phyloP scores from a whole-genome alignment of 2,329 filamentous ascomycete genomes.

The Claviceps africana region DNA sequence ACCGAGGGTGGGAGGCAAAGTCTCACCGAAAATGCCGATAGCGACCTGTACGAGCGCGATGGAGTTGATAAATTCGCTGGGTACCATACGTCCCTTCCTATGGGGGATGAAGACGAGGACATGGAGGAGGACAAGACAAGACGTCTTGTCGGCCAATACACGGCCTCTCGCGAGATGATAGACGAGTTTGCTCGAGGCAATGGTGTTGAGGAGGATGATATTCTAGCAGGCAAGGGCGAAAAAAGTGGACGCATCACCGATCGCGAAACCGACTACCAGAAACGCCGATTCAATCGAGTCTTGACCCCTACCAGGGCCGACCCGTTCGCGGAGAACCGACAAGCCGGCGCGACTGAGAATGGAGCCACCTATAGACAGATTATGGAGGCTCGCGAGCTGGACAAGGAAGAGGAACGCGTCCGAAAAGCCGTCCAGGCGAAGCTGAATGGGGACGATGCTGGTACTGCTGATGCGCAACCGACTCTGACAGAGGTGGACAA shows the following conservation, averaged over 20 bases:
- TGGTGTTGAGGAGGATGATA: slow-evolving; percentile 84
- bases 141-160: slow-evolving; percentile 87
- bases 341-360: slow-evolving; percentile 52
- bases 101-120: slow-evolving; percentile 62
- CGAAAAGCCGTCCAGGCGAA: slow-evolving; percentile 66
- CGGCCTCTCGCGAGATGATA: slow-evolving; percentile 79
- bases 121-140: slow-evolving; percentile 64
- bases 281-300: slow-evolving; percentile 77
- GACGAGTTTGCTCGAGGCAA: slow-evolving; percentile 80
- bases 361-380: slow-evolving; percentile 77
- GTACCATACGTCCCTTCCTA: slow-evolving; percentile 81
- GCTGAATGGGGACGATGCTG: slow-evolving; percentile 43
- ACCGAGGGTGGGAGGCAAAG: slow-evolving; percentile 84
- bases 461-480: slow-evolving; percentile 50
- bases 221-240: slow-evolving; percentile 67
- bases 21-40: slow-evolving; percentile 80
- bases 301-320: slow-evolving; percentile 78
- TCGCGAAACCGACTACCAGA: slow-evolving; percentile 95
- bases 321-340: slow-evolving; percentile 64
- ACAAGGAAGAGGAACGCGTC: slow-evolving; percentile 86
- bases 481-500: slow-evolving; percentile 63
- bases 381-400: slow-evolving; percentile 81
- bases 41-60: slow-evolving; percentile 69
- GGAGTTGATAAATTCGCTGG: slow-evolving; percentile 70
- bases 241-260: slow-evolving; percentile 83